These are phyloP conservation scores for Didymosphaeria variabile DNA, from an alignment of 2,329 filamentous ascomycete genomes.

Conservation along the genomic window DNA sequence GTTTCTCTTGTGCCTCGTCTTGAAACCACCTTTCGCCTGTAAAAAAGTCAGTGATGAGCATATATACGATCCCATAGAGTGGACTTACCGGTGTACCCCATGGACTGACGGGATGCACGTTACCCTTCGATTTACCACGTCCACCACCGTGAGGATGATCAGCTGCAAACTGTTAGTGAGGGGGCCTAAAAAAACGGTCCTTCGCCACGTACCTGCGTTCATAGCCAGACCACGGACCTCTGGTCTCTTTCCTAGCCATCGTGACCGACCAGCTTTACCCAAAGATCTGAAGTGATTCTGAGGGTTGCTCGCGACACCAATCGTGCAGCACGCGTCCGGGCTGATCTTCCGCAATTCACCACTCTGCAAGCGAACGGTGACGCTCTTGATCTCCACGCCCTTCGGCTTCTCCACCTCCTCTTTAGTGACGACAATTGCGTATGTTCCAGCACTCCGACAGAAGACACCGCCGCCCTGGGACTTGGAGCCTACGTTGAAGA, in stretches of 20 bases:
- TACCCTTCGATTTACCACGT: conserved; percentile 99
- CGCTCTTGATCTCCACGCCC: conserved; percentile 75
- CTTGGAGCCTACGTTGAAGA: conserved; percentile 86
- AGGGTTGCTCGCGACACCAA: conserved; percentile 92
- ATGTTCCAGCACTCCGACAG: conserved; percentile 93
- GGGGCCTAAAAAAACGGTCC: background rate
- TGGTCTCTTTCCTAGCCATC: conserved; percentile 93
- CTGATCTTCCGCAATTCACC: conserved; percentile 90
- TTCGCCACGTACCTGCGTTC: conserved; percentile 77
- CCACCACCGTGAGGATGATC: conserved; percentile 99
- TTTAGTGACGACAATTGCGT: conserved; percentile 87
- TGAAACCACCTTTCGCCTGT: conserved; percentile 83
- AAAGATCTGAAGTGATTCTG: conserved; percentile 90
- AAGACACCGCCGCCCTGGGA: conserved; percentile 82
- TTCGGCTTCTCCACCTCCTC: conserved; percentile 71
- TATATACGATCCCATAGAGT: conserved; percentile 43
- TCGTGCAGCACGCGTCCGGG: conserved; percentile 92
- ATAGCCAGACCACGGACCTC: conserved; percentile 98
- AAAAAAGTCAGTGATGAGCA: conserved; percentile 22
- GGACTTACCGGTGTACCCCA: conserved; percentile 91
- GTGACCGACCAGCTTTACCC: conserved; percentile 91
- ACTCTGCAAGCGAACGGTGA: conserved; percentile 87
- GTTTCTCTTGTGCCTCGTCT: conserved; percentile 89
- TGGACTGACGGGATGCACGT: conserved; percentile 90
- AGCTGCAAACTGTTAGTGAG: conserved; percentile 56